A percentile compares a stretch with the other conserved stretches of the same genome.
Conservation (phyloP, 2,329 filamentous ascomycete species). For the Cladophialophora carrionii region DNA sequence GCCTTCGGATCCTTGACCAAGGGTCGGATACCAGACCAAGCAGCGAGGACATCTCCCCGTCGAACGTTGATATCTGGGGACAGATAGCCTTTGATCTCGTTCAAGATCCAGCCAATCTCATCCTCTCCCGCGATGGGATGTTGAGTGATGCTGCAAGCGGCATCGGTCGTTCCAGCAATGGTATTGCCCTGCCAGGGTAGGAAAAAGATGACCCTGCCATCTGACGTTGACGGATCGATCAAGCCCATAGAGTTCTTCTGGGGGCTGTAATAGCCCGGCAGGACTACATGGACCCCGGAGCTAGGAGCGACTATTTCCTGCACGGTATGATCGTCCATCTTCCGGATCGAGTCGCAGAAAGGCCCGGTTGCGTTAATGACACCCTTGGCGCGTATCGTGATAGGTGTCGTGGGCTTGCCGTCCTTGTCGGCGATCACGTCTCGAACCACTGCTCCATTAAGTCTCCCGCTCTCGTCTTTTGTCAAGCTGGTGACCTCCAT, state of each 20-base stretch:
- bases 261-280: conserved; percentile 84
- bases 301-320: conserved; percentile 82
- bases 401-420: conserved; percentile 62
- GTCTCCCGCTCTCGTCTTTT: conserved; percentile 71
- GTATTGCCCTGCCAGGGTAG: conserved; percentile 92
- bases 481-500: conserved; percentile 75
- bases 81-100: conserved; percentile 79
- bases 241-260: conserved; percentile 74
- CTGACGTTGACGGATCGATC: conserved; percentile 82
- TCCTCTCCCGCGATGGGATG: conserved; percentile 79
- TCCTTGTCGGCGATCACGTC: conserved; percentile 70
- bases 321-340: conserved; percentile 74
- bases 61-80: conserved; percentile 83
- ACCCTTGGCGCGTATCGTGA: conserved; percentile 72
- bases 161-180: conserved; percentile 85
- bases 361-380: conserved; percentile 88
- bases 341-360: conserved; percentile 82
- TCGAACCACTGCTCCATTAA: conserved; percentile 73
- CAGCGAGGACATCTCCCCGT: conserved; percentile 82
- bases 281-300: conserved; percentile 82
- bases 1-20: conserved; percentile 85
- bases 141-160: conserved; percentile 69
- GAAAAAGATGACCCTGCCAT: conserved; percentile 91
- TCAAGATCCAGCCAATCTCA: conserved; percentile 85
- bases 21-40: conserved; percentile 86